These are phyloP conservation scores for Plectosphaerella plurivora DNA, from an alignment of 2,329 filamentous ascomycete genomes.

Conservation along the genomic window DNA sequence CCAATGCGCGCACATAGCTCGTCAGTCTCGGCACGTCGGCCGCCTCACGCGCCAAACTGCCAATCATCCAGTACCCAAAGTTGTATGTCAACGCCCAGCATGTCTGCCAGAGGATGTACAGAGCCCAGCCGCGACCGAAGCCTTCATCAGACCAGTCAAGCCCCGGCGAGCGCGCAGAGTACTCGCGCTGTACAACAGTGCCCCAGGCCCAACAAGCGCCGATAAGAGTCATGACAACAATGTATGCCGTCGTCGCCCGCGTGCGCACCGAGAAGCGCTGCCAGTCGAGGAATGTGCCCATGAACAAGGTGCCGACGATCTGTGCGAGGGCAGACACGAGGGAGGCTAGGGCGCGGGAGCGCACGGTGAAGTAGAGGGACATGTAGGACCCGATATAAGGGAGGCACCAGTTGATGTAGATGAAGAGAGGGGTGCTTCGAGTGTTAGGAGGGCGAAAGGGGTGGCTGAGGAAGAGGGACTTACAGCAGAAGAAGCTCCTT, in stretches of 20 bases:
- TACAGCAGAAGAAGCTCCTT: slow-evolving; percentile 10
- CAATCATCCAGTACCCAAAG: slow-evolving; percentile 7
- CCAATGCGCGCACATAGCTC: slow-evolving; percentile 6
- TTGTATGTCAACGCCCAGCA: slow-evolving; percentile 7
- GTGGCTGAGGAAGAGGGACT: background rate
- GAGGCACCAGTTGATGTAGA: slow-evolving; percentile 9
- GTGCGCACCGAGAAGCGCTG: slow-evolving; percentile 11
- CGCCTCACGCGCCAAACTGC: slow-evolving; percentile 5
- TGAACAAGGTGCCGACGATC: slow-evolving; percentile 15
- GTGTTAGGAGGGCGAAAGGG: background rate
- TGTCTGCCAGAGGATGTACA: slow-evolving; percentile 17
- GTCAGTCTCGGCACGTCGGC: slow-evolving; percentile 6
- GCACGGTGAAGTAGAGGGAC: slow-evolving; percentile 15
- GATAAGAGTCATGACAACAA: slow-evolving; percentile 14
- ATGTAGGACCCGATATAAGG: slow-evolving; percentile 16
- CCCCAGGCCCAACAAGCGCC: slow-evolving; percentile 16
- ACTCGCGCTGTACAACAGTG: slow-evolving; percentile 14
- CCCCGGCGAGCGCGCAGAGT: slow-evolving; percentile 5
- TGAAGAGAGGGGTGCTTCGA: slow-evolving; percentile 4
- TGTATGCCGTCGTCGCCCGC: slow-evolving; percentile 12
- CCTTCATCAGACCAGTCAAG: slow-evolving; percentile 14
- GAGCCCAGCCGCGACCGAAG: slow-evolving; percentile 16
- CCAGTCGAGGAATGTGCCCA: slow-evolving; percentile 17
- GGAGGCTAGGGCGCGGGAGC: slow-evolving; percentile 12
- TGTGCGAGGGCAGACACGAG: slow-evolving; percentile 13